Base-by-base conservation (phyloP, 768 basidiomycete genomes). In the Asterophora lycoperdoides region DNA sequence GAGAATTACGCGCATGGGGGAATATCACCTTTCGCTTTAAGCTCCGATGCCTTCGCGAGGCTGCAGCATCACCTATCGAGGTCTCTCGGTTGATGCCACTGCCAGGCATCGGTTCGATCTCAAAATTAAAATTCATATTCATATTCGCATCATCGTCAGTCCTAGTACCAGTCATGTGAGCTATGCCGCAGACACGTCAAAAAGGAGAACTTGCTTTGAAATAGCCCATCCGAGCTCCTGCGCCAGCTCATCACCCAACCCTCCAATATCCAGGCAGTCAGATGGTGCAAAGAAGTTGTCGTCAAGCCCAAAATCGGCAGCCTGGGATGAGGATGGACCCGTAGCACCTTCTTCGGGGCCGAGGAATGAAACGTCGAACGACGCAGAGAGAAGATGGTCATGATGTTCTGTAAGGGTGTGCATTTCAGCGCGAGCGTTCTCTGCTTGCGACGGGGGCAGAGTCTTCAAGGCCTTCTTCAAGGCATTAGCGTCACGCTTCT, bases 341-440 rank as follows among this genome's bases (percentile, higher is more conserved):
- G 64, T 41, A 13, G 59, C 65, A 26, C 60, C 68, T 10, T 62
- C 66, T 8, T 32, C 41, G 46, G 63, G 68, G 29, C 65, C 73
- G 43, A 71, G 66, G 54, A 80, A 79, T 3, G 85, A 85, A 8
- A 73, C 62, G 47, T 86, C 83, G 55, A 86, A 81, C 0, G 86
- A 86, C 20, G 73, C 75, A 4, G 81, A 77, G 13, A 90, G 67
- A 17, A 90, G 60, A 55, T 83, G 77, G 32, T 85, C 80, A 53
- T 85, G 79, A 51, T 83, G 76, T 58, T 91, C 88, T 9, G 79
- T 68, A n/a, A 91, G 75, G 30, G 82, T 89, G 61, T 86, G 79
- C 47, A 68, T 58, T 23, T 79, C 77, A 38, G 73, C 75, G 40
- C 84, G 73, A 9, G 69, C 62, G 28, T 66, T 52, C 57, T 85